Conservation (phyloP, 192 early-diverging fungal genomes). For the Backusella westeae region DNA sequence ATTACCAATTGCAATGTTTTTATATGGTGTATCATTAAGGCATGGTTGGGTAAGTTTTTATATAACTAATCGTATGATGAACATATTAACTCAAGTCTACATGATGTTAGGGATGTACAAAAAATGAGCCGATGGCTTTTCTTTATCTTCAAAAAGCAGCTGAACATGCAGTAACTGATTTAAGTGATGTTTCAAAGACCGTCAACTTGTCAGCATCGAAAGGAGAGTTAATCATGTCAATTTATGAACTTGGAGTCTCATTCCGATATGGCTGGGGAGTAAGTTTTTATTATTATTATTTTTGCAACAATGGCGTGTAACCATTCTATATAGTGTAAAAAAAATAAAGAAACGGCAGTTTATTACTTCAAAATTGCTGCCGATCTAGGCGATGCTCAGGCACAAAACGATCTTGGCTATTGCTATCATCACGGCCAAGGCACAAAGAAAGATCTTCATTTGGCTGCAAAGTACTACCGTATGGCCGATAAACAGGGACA, state of each 20-base stretch:
- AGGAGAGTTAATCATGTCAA: constrained; percentile 73
- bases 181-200: constrained; percentile 37
- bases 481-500: constrained; percentile 69
- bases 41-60: constrained; percentile 69
- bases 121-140: constrained; percentile 68
- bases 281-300: constrained; percentile 21
- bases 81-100: background rate
- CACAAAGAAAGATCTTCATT: constrained; percentile 65
- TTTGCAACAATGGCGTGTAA: background rate
- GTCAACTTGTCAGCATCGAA: constrained; percentile 55
- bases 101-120: constrained; percentile 55
- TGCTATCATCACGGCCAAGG: constrained; percentile 74
- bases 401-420: constrained; percentile 53
- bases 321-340: constrained; percentile 5
- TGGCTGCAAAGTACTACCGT: constrained; percentile 76
- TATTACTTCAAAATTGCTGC: constrained; percentile 84
- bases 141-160: constrained; percentile 71
- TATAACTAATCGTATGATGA: background rate
- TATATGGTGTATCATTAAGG: constrained; percentile 75
- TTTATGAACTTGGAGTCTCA: constrained; percentile 77
- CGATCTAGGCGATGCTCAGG: constrained; percentile 41
- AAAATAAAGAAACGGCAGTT: constrained; percentile 68
- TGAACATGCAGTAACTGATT: constrained; percentile 61
- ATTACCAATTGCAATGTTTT: constrained; percentile 71
- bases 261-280: constrained; percentile 83